Evolutionary conservation across 106 monocot genomes (phyloP), one percentile per base, ranked within the genome.

Genomic region (Dioscorea alata): DNA sequence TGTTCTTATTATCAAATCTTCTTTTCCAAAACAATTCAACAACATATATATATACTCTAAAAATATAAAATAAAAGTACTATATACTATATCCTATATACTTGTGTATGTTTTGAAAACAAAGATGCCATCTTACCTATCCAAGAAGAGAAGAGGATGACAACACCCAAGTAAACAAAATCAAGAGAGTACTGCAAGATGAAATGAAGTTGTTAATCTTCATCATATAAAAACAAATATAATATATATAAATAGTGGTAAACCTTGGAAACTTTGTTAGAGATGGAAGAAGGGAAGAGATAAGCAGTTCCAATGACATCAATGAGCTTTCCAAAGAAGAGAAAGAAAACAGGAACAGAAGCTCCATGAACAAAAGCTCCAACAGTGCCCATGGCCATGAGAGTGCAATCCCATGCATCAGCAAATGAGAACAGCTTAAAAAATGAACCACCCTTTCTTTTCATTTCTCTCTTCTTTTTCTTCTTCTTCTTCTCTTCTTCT

Each of bases 301-400:
- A 80, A 21, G 80, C 80, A 15, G 73, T 23, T 24, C 80, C 80
- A 13, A 80, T 80, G 74, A 80, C 69, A 59, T 80, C 74, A 28
- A 80, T 80, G 80, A 80, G 74, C 60, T 80, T 80, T 4, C 80
- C 80, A 49, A 80, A 80, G 74, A 74, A 74, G 32, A 75, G 57
- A 70, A 80, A 75, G 75, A 80, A 80, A 24, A 80, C 70, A 21
- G 80, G 80, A 31, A 80, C 70, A 24, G 80, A 74, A 21, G 80
- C 74, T 13, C 80, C 80, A 53, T 80, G 80, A n/a, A 61, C 74
- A 63, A 69, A 74, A 21, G 80, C 74, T n/a, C 74, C 80, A 8
- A 75, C 20, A 10, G 69, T 48, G 12, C 80, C 80, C 19, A 70
- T 18, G 54, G 19, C 19, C 54, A 54, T 54, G 18, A 54, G 19